A percentile compares a stretch with the other conserved stretches of the same genome.
Evolutionary conservation across 2,329 filamentous ascomycete genomes (phyloP).

Genomic region (Fusarium tricinctum): DNA sequence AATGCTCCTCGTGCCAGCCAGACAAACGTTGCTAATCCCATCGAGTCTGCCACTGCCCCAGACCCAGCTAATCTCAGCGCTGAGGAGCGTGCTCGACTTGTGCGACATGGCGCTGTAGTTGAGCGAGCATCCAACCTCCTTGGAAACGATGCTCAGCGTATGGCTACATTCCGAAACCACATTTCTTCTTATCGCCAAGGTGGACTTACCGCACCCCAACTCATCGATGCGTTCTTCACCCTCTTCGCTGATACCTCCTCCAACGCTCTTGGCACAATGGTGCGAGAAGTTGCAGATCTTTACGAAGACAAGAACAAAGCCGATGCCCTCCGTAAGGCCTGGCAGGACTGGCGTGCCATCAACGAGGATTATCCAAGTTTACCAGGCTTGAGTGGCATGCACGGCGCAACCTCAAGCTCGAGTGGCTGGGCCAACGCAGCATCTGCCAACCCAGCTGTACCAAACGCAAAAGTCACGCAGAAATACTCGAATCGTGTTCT

Average conservation of each 20-base stretch:
- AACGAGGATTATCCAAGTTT: constrained; percentile 95
- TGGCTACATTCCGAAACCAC: constrained; percentile 81
- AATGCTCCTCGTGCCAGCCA: constrained; percentile 45
- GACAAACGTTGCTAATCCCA: constrained; percentile 51
- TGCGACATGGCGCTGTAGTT: constrained; percentile 86
- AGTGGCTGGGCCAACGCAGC: constrained; percentile 73
- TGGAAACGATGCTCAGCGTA: constrained; percentile 80
- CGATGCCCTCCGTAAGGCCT: constrained; percentile 81
- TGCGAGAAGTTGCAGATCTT: constrained; percentile 92
- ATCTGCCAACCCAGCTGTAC: constrained; percentile 66
- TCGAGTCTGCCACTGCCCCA: constrained; percentile 65
- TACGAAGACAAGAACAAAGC: constrained; percentile 87
- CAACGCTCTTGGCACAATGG: constrained; percentile 85
- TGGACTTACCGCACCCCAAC: constrained; percentile 76
- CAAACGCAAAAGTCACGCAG: constrained; percentile 58
- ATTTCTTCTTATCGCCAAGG: constrained; percentile 84
- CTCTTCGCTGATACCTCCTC: constrained; percentile 85
- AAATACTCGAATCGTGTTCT: constrained; percentile 68
- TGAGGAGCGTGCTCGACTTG: constrained; percentile 83
- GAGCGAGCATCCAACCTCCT: constrained; percentile 87
- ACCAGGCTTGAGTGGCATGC: constrained; percentile 79
- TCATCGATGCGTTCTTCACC: constrained; percentile 89
- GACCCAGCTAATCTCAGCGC: constrained; percentile 71
- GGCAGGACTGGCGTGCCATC: constrained; percentile 96
- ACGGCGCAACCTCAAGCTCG: constrained; percentile 69